Conservation (phyloP, 1,284 basidiomycete genomes). For the Naganishia sp. region DNA sequence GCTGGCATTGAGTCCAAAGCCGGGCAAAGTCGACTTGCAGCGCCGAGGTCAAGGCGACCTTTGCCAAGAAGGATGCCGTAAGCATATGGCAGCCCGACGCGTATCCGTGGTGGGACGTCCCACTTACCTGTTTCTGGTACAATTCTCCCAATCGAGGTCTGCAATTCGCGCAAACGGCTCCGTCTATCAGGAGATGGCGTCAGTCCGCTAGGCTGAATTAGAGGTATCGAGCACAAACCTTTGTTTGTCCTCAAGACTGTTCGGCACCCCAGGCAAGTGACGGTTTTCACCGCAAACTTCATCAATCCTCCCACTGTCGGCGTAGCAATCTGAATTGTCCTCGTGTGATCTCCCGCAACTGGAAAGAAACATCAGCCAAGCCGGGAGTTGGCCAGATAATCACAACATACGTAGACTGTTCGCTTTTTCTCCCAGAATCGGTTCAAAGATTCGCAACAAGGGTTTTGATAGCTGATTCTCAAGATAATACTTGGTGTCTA, state of each 20-base stretch:
- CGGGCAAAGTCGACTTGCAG: slow-evolving; percentile 87
- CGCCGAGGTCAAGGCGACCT: slow-evolving; percentile 67
- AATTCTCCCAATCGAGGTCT: slow-evolving; percentile 77
- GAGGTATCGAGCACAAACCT: slow-evolving; percentile 58
- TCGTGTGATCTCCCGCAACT: slow-evolving; percentile 93
- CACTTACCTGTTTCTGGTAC: slow-evolving; percentile 79
- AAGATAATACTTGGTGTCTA: slow-evolving; percentile 94
- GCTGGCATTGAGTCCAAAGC: slow-evolving; percentile 94
- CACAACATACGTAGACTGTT: slow-evolving; percentile 58
- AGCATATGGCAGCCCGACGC: slow-evolving; percentile 1
- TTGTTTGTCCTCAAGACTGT: slow-evolving; percentile 72
- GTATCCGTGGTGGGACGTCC: background rate
- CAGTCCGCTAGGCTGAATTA: background rate
- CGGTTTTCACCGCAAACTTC: slow-evolving; percentile 94
- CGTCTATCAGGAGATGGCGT: slow-evolving; percentile 59
- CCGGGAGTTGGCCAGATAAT: slow-evolving; percentile 1
- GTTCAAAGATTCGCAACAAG: slow-evolving; percentile 93
- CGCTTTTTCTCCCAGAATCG: slow-evolving; percentile 90
- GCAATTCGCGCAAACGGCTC: slow-evolving; percentile 92
- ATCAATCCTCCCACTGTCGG: slow-evolving; percentile 91
- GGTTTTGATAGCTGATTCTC: slow-evolving; percentile 96
- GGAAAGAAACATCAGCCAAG: slow-evolving; percentile 29
- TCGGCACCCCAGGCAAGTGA: slow-evolving; percentile 90
- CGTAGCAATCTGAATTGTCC: slow-evolving; percentile 89
- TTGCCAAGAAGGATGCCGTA: background rate